Conservation (phyloP, 108 stramenopile genomes). For the Fragilariopsis cylindrus region DNA sequence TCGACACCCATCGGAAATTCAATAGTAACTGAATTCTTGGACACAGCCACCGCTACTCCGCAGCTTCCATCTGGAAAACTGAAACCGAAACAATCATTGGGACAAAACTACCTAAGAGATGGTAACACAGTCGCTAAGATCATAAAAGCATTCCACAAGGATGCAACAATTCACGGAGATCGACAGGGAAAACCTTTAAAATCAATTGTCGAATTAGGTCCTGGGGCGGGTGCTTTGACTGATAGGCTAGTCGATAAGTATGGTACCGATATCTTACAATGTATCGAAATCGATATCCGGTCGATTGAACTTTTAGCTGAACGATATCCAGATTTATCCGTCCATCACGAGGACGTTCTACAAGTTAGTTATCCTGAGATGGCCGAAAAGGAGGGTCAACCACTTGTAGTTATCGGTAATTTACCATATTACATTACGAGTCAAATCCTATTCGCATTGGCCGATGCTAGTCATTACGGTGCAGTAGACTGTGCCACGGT, state of each 20-base stretch:
- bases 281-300: conserved; percentile 94
- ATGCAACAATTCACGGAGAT: conserved; percentile 52
- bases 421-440: conserved; percentile 97
- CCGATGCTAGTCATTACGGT: conserved; percentile 88
- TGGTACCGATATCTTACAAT: conserved; percentile 70
- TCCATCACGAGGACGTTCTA: conserved; percentile 84
- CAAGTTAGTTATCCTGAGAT: conserved; percentile 86
- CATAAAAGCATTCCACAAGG: conserved; percentile 78
- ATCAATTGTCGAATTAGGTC: conserved; percentile 87
- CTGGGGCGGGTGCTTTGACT: conserved; percentile 94
- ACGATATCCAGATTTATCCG: conserved; percentile 60
- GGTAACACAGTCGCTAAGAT: conserved; percentile 95
- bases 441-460: conserved; percentile 94
- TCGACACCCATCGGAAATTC: conserved; percentile 19
- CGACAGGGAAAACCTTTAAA: conserved; percentile 20
- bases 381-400: conserved; percentile 77
- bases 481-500: conserved; percentile 90
- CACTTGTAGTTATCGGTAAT: conserved; percentile 92
- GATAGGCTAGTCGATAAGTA: conserved; percentile 78
- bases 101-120: conserved; percentile 95
- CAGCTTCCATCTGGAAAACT: conserved; percentile 72
- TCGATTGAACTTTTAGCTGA: conserved; percentile 79
- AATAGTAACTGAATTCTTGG: conserved; percentile 13
- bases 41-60: conserved; percentile 69
- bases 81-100: conserved; percentile 93